Conservation (phyloP, 2,329 filamentous ascomycete species). For the Pseudocercospora musae region DNA sequence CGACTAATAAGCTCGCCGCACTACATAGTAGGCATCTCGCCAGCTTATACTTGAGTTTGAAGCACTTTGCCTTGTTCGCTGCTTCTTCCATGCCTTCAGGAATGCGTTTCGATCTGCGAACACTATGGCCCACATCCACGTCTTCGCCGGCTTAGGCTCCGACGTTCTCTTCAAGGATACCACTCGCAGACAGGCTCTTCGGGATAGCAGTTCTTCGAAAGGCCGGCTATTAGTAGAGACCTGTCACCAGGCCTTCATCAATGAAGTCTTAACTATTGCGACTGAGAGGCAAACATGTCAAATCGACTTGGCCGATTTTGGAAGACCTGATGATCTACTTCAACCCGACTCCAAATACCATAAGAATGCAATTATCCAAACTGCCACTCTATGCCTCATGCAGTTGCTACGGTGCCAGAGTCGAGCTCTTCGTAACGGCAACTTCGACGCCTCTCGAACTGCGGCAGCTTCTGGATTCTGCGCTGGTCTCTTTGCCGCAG, state of each 20-base stretch:
- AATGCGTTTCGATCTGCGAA: not conserved
- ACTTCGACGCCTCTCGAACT: not conserved
- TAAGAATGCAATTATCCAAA: constrained; percentile 5
- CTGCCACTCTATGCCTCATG: constrained; percentile 6
- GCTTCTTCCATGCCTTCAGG: not conserved
- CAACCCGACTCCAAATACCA: constrained; percentile 3
- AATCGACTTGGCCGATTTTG: constrained; percentile 1
- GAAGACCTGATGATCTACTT: constrained; percentile 3
- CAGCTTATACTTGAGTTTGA: not conserved
- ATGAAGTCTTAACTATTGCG: not conserved
- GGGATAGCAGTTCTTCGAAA: constrained; percentile 2
- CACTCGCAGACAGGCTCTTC: constrained; percentile 4
- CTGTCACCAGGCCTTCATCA: constrained; percentile 6
- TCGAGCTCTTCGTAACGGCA: not conserved
- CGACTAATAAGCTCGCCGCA: too few species aligned
- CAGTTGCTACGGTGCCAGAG: constrained; percentile 7
- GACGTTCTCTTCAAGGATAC: constrained; percentile 10
- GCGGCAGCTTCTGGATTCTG: constrained; percentile 8
- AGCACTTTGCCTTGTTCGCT: not conserved
- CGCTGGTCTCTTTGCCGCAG: constrained; percentile 8
- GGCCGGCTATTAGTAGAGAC: constrained; percentile 8
- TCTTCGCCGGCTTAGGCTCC: constrained; percentile 14
- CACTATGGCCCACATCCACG: constrained; percentile 7
- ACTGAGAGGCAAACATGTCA: not conserved
- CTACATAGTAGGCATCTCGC: not conserved